Base-by-base conservation (phyloP, 257 asterid species). In the Buddleja alternifolia region DNA sequence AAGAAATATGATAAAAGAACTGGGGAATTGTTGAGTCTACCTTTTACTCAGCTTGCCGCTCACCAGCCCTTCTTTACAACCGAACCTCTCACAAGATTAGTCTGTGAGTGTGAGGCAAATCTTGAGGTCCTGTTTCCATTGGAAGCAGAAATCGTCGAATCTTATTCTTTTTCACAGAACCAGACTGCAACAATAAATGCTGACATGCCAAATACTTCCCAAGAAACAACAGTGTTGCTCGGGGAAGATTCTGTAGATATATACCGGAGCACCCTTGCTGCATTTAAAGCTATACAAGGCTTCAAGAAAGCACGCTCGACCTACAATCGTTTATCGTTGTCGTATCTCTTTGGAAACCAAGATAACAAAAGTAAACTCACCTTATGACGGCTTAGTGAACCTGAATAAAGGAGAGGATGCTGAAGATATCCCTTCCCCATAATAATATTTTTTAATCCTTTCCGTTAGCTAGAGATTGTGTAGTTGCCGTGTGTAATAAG, bases 1-100 rank as follows among this genome's bases (percentile, higher is more conserved):
- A 94, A 94, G 89, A 94, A 94, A 75, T 91, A 84, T 42, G 99
- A 94, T 60, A 94, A 94, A 77, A 81, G 95, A 70, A 94, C 98
- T 0, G 97, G 98, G 16, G 91, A 77, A 69, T 67, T 81, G 68
- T 48, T 94, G 76, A 83, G 90, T 20, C 75, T 91, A 20, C 95
- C 93, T 16, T 94, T 94, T 29, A 81, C 90, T 1, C 97, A 70
- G 71, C 82, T 84, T 23, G 98, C 98, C 54, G 80, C 85, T 61
- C 85, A 85, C 66, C 92, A 94, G 74, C 99, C 98, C 8, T 91
- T 94, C 92, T 89, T 91, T 75, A 76, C 77, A 20, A 86, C 91
- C 4, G 98, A 89, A 44, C 95, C 93, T 45, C 80, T 94, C 17
- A 81, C 96, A 4, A 81, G 86, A 77, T 61, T 94, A 66, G 84